Base-by-base conservation (phyloP, 805 yeast species). In the Candida fluviatilis region DNA sequence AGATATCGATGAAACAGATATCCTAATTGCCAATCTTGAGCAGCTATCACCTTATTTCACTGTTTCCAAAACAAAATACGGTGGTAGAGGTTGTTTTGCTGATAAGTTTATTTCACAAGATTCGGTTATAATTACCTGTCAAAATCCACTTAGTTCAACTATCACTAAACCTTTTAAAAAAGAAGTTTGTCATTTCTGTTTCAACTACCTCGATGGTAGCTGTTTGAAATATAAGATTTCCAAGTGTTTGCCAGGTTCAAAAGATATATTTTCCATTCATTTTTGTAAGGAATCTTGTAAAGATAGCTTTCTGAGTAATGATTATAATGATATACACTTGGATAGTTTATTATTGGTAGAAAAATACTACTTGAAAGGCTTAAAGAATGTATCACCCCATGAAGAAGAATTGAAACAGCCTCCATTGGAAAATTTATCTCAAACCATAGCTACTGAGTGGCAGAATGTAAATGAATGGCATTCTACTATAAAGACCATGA, bases 51-150 rank as follows among this genome's bases (percentile, higher is more conserved):
- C 57, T 1, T 42, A 35, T 12, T 69, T 70, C 42, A 50, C 47
- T 4, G 64, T 72, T 1, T 42, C 49, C 3, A 52, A 58, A 27
- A 76, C 82, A 3, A 53, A 57, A 29, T 74, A 72, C 37, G 69
- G 71, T 4, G 84, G 84, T n/a, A 62, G 85, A 39, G 85, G 84
- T 1, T 78, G 82, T 46, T 80, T 75, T 51, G 73, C 84, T 7
- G 46, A 40, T 0, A 19, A 24, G 2, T 41, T 50, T n/a, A 71
- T 81, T 11, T 57, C 66, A 11, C 48, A 53, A 24, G 75, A 65
- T 6, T 66, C 76, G 1, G 47, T 52, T 1, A 57, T 81, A 3
- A 58, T 74, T 28, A 40, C 33, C 6, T 70, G 75, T 13, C 42
- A 50, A 3, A 39, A 53, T 2, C 78, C 81, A 0, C 54, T 76